Base-by-base conservation (phyloP, 2,329 filamentous ascomycete genomes). In the Fusarium sp. region DNA sequence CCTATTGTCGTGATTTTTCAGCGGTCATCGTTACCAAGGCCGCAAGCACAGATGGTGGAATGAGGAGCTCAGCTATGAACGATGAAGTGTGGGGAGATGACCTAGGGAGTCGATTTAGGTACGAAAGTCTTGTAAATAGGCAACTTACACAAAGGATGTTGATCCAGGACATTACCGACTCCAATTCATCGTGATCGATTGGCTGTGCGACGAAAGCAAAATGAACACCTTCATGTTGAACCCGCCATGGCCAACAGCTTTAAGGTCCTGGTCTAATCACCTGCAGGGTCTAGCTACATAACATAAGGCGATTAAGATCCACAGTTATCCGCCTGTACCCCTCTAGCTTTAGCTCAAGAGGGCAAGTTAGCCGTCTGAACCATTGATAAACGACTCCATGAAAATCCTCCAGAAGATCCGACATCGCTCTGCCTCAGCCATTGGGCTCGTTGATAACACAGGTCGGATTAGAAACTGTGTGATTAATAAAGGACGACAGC, bases 251-350 rank as follows among this genome's bases (percentile, higher is more conserved):
- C 44, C 31, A 43, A 46, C 46, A 39, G 28, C 28, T 48, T 17
- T n/a, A 34, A 8, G 17, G 14, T 20, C 22, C 15, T 14, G 26
- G 43, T 34, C 36, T 39, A 45, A 40, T 15, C 18, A 63, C 50
- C 40, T 33, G 38, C 52, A 36, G 54, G 57, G 51, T 56, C 28
- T 49, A 33, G 4, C 20, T 26, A 20, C 18, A 20, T 20, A 11
- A 44, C 26, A 28, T 28, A 31, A 10, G 26, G 8, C 7, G 17
- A 34, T 20, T 33, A 11, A 34, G 59, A 38, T 69, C 72, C 72
- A 70, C 72, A 72, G 64, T 71, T 74, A 69, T 69, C 69, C 59
- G 69, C 31, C 28, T 15, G 11, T 53, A 39, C 38, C 53, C 60
- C 46, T 48, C 60, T 8, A 17, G 18, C 20, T 58, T 36, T 14